Evolutionary conservation across 1,139 yeast genomes (phyloP), one percentile per base, ranked within the genome.

Genomic region (Suhomyces bokatorum): DNA sequence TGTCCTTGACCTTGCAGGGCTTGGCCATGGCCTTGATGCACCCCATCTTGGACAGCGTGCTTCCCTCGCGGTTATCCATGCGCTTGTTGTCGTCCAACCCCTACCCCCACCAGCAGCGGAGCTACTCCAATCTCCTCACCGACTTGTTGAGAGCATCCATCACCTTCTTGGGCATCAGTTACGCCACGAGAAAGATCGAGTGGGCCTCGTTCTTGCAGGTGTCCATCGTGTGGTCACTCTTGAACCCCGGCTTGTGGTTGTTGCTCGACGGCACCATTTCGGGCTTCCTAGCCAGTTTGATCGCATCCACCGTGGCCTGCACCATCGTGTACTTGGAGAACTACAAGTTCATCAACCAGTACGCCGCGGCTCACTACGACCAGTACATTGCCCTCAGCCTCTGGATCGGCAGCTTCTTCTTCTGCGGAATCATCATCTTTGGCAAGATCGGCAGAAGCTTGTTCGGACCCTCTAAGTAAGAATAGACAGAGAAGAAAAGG

Each of bases 141-240:
- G 79, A 74, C 50, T 60, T 69, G 31, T 48, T 74, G 32, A 77
- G 96, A 50, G 78, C 87, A 32, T 70, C 80, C 42, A 83, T 88
- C 39, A 90, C 95, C 7, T 81, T 90, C 56, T 67, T 90, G 49
- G 97, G 97, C 3, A 80, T 91, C 26, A 79, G 88, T 8, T 90
- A 87, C 58, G 96, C 95, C 17, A 78, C 90, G 37, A 78, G 95
- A 51, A 85, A 85, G 55, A 76, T 88, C 39, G 85, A 85, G 52
- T 89, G 96, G 96, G 69, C 78, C 35, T 81, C 90, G 0, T 78
- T 88, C 15, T 66, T 84, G 36, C 96, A 89, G 59, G 88, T 89
- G 4, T 80, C 91, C 6, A 71, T 81, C 37, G 78, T 85, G 6
- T 87, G 95, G 89, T 77, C 86, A 4, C 68, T 85, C 41, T 73